Evolutionary conservation across 441 rosid species (phyloP).

Genomic region (Populus tomentosa): DNA sequence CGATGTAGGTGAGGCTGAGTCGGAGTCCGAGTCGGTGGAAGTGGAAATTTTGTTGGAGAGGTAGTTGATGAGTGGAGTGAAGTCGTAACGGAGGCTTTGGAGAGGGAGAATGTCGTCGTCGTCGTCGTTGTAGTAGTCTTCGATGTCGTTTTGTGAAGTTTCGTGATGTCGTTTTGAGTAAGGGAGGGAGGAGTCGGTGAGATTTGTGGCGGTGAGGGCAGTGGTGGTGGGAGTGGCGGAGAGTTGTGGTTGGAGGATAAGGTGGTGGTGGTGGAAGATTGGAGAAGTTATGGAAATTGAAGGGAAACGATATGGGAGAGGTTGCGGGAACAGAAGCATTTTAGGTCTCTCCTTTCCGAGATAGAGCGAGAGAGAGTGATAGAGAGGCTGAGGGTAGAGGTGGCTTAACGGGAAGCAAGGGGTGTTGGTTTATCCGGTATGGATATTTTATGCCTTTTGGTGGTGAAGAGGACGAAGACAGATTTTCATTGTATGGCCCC

Average conservation of each 20-base stretch:
- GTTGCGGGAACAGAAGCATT: conserved; percentile 56
- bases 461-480: neutral
- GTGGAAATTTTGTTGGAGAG: conserved; percentile 37
- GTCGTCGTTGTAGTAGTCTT: neutral
- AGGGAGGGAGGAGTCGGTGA: conserved; percentile 23
- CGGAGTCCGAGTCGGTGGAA: neutral
- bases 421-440: too few species aligned
- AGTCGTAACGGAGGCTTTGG: conserved; percentile 68
- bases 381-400: neutral
- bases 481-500: neutral
- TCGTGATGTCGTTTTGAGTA: neutral
- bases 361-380: neutral
- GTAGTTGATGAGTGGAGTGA: conserved; percentile 70
- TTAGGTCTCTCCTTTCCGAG: neutral
- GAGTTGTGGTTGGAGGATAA: conserved; percentile 16
- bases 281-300: conserved; percentile 29
- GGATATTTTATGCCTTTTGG: neutral
- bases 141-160: neutral
- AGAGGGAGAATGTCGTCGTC: conserved; percentile 41
- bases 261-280: conserved; percentile 23
- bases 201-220: conserved; percentile 4
- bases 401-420: conserved; percentile 7
- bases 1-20: conserved; percentile 33
- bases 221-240: conserved; percentile 3
- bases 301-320: conserved; percentile 44